A percentile compares a stretch with the other conserved stretches of the same genome.
These are phyloP conservation scores for Aureobasidium sp. DNA, from an alignment of 2,329 filamentous ascomycete species.

Conservation along the genomic window DNA sequence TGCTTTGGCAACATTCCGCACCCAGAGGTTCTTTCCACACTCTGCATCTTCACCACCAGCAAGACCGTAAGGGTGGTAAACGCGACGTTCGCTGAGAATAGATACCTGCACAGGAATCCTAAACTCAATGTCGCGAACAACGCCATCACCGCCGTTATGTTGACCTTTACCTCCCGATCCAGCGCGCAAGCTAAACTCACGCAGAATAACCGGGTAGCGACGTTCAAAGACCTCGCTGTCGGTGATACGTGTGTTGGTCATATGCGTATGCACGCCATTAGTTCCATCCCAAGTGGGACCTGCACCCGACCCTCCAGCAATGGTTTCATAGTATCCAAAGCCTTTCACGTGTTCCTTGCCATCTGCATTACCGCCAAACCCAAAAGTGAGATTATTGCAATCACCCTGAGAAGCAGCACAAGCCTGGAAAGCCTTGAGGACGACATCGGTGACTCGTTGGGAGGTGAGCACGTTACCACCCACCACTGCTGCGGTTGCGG, in stretches of 20 bases:
- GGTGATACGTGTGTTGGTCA: conserved; percentile 81
- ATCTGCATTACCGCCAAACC: conserved; percentile 54
- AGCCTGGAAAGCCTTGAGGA: conserved; percentile 70
- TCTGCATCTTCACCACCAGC: conserved; percentile 71
- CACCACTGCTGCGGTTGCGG: conserved; percentile 69
- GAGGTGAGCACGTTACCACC: conserved; percentile 73
- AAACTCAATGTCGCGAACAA: conserved; percentile 73
- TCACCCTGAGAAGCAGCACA: conserved; percentile 73
- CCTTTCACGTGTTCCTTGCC: conserved; percentile 56
- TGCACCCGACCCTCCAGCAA: conserved; percentile 68
- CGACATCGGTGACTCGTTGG: conserved; percentile 75
- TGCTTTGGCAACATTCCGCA: conserved; percentile 51
- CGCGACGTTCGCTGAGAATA: conserved; percentile 68
- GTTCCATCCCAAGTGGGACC: conserved; percentile 66
- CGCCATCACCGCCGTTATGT: conserved; percentile 66
- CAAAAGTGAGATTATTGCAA: conserved; percentile 73
- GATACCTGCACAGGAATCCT: conserved; percentile 67
- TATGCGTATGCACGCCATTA: conserved; percentile 70
- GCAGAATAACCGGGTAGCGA: conserved; percentile 64
- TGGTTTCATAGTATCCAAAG: conserved; percentile 84
- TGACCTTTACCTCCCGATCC: conserved; percentile 58
- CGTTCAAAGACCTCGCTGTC: conserved; percentile 73
- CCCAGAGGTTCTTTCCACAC: conserved; percentile 82
- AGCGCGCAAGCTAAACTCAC: conserved; percentile 57
- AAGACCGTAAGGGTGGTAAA: conserved; percentile 73